Evolutionary conservation across 305 asterid genomes (phyloP).

Genomic region (Fraxinus sp.): DNA sequence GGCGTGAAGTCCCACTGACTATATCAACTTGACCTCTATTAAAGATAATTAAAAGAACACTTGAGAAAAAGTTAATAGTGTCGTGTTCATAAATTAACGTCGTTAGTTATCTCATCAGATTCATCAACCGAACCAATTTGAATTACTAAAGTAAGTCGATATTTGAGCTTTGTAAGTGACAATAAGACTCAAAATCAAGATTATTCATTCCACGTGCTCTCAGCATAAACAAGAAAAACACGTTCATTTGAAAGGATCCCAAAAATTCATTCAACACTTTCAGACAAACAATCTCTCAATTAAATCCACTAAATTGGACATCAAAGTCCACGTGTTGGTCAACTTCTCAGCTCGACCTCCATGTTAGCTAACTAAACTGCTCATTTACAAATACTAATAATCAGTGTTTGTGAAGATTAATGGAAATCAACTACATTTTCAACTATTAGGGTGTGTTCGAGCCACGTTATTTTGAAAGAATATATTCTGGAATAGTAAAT

Average conservation of each 20-base stretch:
- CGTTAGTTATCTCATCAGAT: background rate
- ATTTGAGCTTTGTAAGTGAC: background rate
- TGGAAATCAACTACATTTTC: too few species aligned
- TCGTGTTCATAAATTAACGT: background rate
- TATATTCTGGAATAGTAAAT: too few species aligned
- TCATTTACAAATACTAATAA: too few species aligned
- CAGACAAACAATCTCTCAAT: background rate
- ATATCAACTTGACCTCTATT: too few species aligned
- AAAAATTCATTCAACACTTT: background rate
- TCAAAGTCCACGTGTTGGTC: background rate
- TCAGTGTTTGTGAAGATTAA: too few species aligned
- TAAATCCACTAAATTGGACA: background rate
- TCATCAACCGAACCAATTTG: background rate
- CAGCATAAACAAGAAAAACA: background rate
- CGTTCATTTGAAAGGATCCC: background rate
- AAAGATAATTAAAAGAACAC: background rate
- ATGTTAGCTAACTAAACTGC: too few species aligned
- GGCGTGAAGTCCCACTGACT: too few species aligned
- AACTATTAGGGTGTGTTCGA: too few species aligned
- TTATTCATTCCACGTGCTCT: background rate
- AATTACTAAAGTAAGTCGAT: background rate
- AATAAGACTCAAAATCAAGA: background rate
- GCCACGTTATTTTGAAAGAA: too few species aligned
- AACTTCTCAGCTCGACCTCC: background rate
- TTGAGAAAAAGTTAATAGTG: background rate